Conservation (phyloP, 257 asterid species). For the Catharanthus roseus region DNA sequence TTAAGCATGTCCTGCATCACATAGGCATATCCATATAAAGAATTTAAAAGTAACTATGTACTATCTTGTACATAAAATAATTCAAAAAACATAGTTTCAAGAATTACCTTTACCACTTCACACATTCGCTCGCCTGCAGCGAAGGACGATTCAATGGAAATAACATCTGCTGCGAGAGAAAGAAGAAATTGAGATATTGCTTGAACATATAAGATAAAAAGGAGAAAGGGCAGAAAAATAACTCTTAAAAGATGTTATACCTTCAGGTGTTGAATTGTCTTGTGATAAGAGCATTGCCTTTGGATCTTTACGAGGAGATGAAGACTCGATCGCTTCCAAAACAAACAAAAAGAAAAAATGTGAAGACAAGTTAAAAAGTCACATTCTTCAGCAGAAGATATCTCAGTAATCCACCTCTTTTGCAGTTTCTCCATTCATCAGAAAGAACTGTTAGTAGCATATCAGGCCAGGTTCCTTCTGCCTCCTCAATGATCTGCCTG, state of each 20-base stretch:
- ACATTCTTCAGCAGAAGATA: not conserved
- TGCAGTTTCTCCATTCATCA: slow-evolving; percentile 98
- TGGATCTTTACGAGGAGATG: slow-evolving; percentile 90
- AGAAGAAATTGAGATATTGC: slow-evolving; percentile 18
- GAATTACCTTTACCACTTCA: slow-evolving; percentile 81
- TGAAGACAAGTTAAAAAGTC: not conserved
- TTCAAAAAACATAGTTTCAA: not conserved
- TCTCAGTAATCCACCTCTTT: slow-evolving; percentile 57
- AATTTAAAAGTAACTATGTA: not conserved
- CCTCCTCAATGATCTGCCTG: slow-evolving; percentile 60
- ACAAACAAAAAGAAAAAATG: not conserved
- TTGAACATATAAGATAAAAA: not conserved
- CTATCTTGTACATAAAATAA: not conserved
- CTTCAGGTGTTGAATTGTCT: slow-evolving; percentile 39
- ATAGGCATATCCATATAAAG: not conserved
- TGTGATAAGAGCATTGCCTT: slow-evolving; percentile 59
- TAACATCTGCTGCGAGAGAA: slow-evolving; percentile 36
- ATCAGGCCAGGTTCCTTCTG: slow-evolving; percentile 89
- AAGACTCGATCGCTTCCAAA: slow-evolving; percentile 75
- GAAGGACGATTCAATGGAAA: slow-evolving; percentile 60
- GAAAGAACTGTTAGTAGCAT: slow-evolving; percentile 51
- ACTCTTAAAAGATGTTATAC: slow-evolving; percentile 25
- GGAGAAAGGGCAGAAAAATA: too few relatives aligned
- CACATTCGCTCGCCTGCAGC: slow-evolving; percentile 80
- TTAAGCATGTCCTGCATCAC: too few relatives aligned